These are phyloP conservation scores for Colletotrichum brevisporum DNA, from an alignment of 2,329 filamentous ascomycete species.

Conservation along the genomic window DNA sequence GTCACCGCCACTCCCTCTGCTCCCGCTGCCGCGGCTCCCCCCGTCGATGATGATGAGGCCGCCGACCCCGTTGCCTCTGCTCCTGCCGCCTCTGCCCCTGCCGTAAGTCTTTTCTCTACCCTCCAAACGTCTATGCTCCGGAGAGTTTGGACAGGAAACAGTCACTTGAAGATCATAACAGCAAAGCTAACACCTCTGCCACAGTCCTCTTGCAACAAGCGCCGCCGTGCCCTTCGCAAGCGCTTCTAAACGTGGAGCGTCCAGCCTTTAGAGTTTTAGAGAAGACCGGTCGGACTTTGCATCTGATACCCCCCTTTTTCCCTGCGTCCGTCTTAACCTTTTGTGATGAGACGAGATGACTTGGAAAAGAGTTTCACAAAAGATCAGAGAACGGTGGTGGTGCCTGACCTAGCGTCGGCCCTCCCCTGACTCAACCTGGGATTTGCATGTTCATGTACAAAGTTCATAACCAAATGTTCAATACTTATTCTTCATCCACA, in stretches of 20 bases:
- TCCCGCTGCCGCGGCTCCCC: constrained; percentile 16
- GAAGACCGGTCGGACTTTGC: constrained; percentile 25
- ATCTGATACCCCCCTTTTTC: constrained; percentile 25
- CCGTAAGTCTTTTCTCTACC: constrained; percentile 12
- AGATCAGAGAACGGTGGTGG: constrained; percentile 12
- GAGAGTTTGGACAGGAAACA: constrained; percentile 25
- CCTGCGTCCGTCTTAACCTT: background rate
- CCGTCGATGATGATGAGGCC: constrained; percentile 3
- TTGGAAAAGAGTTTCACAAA: constrained; percentile 28
- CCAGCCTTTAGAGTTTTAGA: constrained; percentile 26
- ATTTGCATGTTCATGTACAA: constrained; percentile 40
- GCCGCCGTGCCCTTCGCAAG: constrained; percentile 38
- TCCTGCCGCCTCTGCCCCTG: constrained; percentile 6
- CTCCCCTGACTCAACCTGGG: constrained; percentile 15
- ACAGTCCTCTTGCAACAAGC: constrained; percentile 34
- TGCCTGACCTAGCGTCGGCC: constrained; percentile 8
- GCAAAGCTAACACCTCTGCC: background rate
- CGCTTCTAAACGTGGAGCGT: constrained; percentile 26
- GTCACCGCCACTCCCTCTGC: constrained; percentile 28
- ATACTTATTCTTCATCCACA: constrained; percentile 34
- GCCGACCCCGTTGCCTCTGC: constrained; percentile 23
- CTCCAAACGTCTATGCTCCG: background rate
- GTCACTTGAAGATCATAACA: background rate
- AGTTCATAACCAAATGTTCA: constrained; percentile 38
- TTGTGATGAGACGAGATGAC: constrained; percentile 30